These are phyloP conservation scores for Isabelozyma pseudorhagii DNA, from an alignment of 805 yeast genomes.

Conservation along the genomic window DNA sequence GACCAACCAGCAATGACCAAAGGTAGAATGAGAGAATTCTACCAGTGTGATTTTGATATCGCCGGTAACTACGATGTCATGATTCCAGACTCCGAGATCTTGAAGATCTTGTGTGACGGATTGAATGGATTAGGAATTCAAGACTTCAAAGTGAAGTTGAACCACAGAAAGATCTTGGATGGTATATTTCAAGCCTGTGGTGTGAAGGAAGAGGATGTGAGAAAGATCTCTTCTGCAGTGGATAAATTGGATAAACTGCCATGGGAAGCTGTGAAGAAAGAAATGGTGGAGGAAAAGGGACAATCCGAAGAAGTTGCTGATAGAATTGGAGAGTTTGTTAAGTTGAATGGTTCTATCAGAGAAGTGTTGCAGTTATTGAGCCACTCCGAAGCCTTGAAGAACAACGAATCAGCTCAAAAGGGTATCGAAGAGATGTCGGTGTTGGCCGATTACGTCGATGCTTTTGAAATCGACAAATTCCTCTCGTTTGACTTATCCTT, in stretches of 20 bases:
- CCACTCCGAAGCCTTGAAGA: constrained; percentile 53
- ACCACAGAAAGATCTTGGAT: constrained; percentile 93
- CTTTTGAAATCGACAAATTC: constrained; percentile 66
- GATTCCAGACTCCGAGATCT: constrained; percentile 94
- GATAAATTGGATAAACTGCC: constrained; percentile 95
- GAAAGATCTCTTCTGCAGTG: constrained; percentile 91
- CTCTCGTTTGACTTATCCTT: constrained; percentile 88
- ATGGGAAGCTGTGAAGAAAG: constrained; percentile 91
- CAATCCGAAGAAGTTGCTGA: constrained; percentile 93
- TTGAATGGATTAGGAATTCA: constrained; percentile 76
- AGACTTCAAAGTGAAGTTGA: constrained; percentile 88
- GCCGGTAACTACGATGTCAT: constrained; percentile 91
- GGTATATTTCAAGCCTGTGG: constrained; percentile 96
- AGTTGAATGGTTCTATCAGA: constrained; percentile 71
- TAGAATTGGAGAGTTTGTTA: constrained; percentile 86
- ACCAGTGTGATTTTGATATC: constrained; percentile 97
- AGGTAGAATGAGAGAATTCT: constrained; percentile 99
- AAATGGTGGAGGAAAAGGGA: constrained; percentile 87
- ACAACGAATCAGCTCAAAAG: constrained; percentile 68
- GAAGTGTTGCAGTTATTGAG: constrained; percentile 57
- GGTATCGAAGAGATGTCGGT: constrained; percentile 81
- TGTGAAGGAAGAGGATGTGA: constrained; percentile 87
- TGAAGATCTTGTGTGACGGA: constrained; percentile 82
- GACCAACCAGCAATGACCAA: constrained; percentile 99
- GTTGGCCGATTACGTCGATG: constrained; percentile 74